Conservation (phyloP, 1,284 basidiomycete species). For the Ganoderma leucocontextum region DNA sequence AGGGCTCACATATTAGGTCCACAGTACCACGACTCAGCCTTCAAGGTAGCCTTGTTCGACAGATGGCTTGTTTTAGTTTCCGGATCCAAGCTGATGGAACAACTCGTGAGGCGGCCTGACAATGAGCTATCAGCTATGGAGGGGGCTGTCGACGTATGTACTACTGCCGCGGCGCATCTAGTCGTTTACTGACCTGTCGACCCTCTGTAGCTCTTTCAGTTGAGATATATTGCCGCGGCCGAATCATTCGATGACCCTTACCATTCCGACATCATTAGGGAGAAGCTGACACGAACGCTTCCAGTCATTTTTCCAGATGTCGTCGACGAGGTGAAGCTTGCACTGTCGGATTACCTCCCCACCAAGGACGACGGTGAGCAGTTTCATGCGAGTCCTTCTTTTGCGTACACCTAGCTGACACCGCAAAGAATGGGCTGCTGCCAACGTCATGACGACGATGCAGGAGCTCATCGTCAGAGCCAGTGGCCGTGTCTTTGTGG, state of each 20-base stretch:
- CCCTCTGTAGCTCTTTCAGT: constrained; percentile 13
- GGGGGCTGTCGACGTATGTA: constrained; percentile 29
- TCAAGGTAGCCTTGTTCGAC: constrained; percentile 44
- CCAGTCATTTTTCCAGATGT: constrained; percentile 35
- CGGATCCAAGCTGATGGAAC: constrained; percentile 44
- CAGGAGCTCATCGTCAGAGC: constrained; percentile 36
- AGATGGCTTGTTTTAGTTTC: constrained; percentile 46
- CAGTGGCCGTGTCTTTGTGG: constrained; percentile 41
- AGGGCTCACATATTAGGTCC: not conserved
- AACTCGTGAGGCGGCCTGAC: constrained; percentile 45
- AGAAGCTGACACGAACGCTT: constrained; percentile 38
- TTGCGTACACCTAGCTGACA: not conserved
- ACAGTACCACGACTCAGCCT: constrained; percentile 40
- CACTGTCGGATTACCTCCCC: constrained; percentile 32
- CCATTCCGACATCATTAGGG: constrained; percentile 37
- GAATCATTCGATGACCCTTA: constrained; percentile 46
- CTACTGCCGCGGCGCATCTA: not conserved
- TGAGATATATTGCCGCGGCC: constrained; percentile 35
- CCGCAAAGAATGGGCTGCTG: constrained; percentile 34
- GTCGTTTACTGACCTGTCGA: not conserved
- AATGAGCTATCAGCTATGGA: constrained; percentile 44
- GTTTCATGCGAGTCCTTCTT: constrained; percentile 16
- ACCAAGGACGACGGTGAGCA: constrained; percentile 24
- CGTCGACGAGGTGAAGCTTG: constrained; percentile 38
- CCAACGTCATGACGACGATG: constrained; percentile 26